phyloP scores from a whole-genome alignment of 2,329 filamentous ascomycete species.

The Colletotrichum sp. region DNA sequence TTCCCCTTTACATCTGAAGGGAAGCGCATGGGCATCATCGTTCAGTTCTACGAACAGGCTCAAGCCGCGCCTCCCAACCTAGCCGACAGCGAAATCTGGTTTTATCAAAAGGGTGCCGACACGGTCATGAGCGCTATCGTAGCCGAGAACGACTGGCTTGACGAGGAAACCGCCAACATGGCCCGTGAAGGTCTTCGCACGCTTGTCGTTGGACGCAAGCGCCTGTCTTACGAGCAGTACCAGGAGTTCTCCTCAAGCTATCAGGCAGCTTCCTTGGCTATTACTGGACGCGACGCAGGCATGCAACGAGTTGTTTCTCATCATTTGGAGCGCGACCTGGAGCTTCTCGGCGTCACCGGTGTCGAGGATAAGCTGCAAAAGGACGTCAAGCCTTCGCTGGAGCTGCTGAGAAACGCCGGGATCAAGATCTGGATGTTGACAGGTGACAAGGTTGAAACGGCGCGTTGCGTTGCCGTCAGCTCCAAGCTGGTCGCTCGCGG shows the following conservation, averaged over 20 bases:
- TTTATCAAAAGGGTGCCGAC: slow-evolving; percentile 97
- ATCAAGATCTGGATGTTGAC: slow-evolving; percentile 99
- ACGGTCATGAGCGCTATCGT: slow-evolving; percentile 98
- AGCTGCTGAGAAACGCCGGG: slow-evolving; percentile 92
- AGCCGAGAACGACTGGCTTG: slow-evolving; percentile 95
- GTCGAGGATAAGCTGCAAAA: slow-evolving; percentile 97
- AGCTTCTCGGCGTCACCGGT: slow-evolving; percentile 94
- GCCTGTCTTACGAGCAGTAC: slow-evolving; percentile 79
- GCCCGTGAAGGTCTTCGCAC: slow-evolving; percentile 94
- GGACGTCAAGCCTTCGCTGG: slow-evolving; percentile 93
- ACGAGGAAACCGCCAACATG: slow-evolving; percentile 99
- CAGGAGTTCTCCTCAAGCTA: slow-evolving; percentile 78
- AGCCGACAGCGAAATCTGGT: slow-evolving; percentile 85
- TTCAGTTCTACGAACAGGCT: slow-evolving; percentile 75
- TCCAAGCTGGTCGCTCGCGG: slow-evolving; percentile 92
- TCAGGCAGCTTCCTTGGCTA: slow-evolving; percentile 79
- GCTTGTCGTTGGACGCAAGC: slow-evolving; percentile 92
- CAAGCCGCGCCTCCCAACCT: slow-evolving; percentile 52
- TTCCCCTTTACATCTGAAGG: slow-evolving; percentile 98
- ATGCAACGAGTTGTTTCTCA: slow-evolving; percentile 83
- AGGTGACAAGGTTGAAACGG: slow-evolving; percentile 97
- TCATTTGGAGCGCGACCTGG: slow-evolving; percentile 85
- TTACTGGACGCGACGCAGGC: slow-evolving; percentile 79
- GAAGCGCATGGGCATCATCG: slow-evolving; percentile 97
- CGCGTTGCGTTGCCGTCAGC: slow-evolving; percentile 92